These are phyloP conservation scores for Thelonectria discophora DNA, from an alignment of 2,329 filamentous ascomycete species.

Conservation along the genomic window DNA sequence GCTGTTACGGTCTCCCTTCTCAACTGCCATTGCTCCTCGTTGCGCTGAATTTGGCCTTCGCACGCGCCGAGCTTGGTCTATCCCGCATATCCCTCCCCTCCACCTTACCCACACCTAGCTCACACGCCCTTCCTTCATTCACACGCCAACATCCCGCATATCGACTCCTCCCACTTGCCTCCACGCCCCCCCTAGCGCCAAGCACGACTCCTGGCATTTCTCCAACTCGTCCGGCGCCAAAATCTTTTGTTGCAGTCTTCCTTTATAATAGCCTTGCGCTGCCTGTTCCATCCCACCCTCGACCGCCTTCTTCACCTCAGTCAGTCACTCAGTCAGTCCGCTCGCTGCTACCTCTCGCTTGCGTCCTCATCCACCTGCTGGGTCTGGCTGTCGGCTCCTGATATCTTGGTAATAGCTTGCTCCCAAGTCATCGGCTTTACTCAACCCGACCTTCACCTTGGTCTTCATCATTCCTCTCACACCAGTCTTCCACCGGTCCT, in stretches of 20 bases:
- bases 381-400: conserved; percentile 38
- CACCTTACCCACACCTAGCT: conserved; percentile 28
- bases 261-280: conserved; percentile 42
- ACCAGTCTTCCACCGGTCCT: conserved; percentile 16
- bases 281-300: conserved; percentile 33
- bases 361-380: conserved; percentile 30
- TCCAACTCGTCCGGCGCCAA: conserved; percentile 41
- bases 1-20: conserved; percentile 18
- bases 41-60: conserved; percentile 21
- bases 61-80: conserved; percentile 39
- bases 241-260: conserved; percentile 40
- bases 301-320: conserved; percentile 37
- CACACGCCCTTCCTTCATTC: conserved; percentile 26
- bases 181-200: conserved; percentile 41
- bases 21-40: conserved; percentile 22
- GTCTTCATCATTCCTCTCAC: conserved; percentile 14
- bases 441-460: conserved; percentile 24
- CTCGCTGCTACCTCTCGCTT: conserved; percentile 39
- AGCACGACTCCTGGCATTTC: conserved; percentile 33
- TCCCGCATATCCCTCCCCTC: conserved; percentile 34
- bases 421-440: conserved; percentile 14
- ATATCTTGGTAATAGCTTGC: conserved; percentile 27
- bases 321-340: conserved; percentile 43
- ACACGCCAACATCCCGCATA: conserved; percentile 27
- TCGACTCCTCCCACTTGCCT: conserved; percentile 34